phyloP scores from a whole-genome alignment of 208 protist species.

The Trichomonas tenax region DNA sequence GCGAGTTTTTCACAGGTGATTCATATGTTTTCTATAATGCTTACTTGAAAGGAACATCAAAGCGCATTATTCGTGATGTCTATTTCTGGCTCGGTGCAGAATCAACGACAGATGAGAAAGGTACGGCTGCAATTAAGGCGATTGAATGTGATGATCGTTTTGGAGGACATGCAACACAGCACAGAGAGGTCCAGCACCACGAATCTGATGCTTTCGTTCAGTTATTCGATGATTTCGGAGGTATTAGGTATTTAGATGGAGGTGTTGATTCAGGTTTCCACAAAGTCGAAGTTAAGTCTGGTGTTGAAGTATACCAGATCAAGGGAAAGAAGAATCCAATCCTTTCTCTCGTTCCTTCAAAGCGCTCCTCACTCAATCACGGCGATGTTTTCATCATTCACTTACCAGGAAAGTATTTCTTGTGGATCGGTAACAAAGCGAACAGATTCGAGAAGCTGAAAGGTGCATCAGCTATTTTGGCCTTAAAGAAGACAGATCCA shows the following conservation, averaged over 20 bases:
- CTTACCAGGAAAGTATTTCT: neutral
- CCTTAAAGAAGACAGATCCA: neutral
- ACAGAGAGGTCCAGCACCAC: constrained; percentile 37
- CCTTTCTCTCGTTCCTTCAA: neutral
- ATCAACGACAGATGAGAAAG: constrained; percentile 37
- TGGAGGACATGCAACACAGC: constrained; percentile 34
- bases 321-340: neutral
- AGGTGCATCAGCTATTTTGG: neutral
- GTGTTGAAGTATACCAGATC: neutral
- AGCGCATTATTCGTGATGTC: constrained; percentile 18
- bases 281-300: neutral
- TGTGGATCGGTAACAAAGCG: neutral
- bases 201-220: constrained; percentile 27
- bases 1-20: constrained; percentile 29
- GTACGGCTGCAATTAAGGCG: constrained; percentile 41
- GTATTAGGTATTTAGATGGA: neutral
- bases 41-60: neutral
- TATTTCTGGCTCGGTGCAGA: constrained; percentile 37
- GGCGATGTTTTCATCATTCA: neutral
- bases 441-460: neutral
- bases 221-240: constrained; percentile 19
- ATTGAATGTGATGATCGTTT: constrained; percentile 45
- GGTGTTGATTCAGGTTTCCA: neutral
- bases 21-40: constrained; percentile 30
- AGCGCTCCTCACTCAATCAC: neutral